Base-by-base conservation (phyloP, 2,329 filamentous ascomycete genomes). In the Myrmaecium sp. region DNA sequence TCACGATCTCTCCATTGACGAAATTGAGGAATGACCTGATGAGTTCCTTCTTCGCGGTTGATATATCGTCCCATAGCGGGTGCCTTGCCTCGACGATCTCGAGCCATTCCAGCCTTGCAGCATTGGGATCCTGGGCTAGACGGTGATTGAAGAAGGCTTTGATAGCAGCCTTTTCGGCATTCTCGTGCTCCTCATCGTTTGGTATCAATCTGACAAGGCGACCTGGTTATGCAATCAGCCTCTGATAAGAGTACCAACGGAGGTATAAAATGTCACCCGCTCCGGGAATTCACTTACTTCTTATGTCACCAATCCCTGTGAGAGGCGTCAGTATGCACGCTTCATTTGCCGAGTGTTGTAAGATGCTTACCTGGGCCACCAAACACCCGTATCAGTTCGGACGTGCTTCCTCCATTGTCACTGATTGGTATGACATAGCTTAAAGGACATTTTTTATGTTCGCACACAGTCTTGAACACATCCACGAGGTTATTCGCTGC, bases 401-500 rank as follows among this genome's bases (percentile, higher is more conserved):
- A 92, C 3, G 83, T 91, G 40, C 80, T 91, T 20, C 86, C 86
- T 25, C 86, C 86, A 52, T 95, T 95, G 55, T 95, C 86, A 37
- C 79, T 89, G 47, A 94, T 93, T 18, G 86, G 86, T 27, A 95
- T 92, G 32, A 94, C 72, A 50, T 92, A 91, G 52, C 70, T 81
- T 21, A 91, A 55, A 3, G 65, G 58, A 43, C 75, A 77, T 21
- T 64, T 54, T 34, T 76, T 78, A 39, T 64, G 73, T 34, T 72
- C 52, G 15, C 58, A 51, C 4, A 69, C 53, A 13, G 55, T 51
- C 31, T 63, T 74, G 53, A 94, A 94, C 7, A 93, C 79, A 47
- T 94, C 86, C 21, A 94, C 86, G 4, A 94, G 66, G 42, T 68
- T 91, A 47, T 94, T 95, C 5, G 86, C 83, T n/a, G 84, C 86